These are phyloP conservation scores for Quercus rubra DNA, from an alignment of 306 rosid genomes.

Conservation along the genomic window DNA sequence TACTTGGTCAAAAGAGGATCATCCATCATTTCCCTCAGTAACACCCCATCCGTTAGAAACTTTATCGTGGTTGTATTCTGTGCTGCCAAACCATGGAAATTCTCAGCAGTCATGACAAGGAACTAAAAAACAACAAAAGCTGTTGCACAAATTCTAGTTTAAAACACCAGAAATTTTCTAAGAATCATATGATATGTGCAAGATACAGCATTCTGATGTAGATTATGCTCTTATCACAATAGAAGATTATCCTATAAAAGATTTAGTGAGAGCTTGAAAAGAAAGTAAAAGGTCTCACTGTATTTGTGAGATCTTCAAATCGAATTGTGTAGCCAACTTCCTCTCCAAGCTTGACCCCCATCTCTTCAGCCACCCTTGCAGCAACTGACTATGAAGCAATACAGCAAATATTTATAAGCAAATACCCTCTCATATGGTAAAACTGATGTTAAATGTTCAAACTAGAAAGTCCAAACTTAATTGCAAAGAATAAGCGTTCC, in stretches of 20 bases:
- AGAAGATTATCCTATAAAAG: background rate
- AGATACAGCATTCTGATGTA: background rate
- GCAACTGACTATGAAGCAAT: slow-evolving; percentile 62
- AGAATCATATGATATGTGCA: background rate
- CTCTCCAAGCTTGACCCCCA: slow-evolving; percentile 87
- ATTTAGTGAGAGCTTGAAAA: background rate
- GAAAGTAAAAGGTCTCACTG: slow-evolving; percentile 36
- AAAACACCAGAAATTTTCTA: background rate
- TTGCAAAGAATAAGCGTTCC: background rate
- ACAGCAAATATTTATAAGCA: background rate
- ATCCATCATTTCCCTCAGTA: slow-evolving; percentile 94
- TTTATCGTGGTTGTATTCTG: slow-evolving; percentile 77
- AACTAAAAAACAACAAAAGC: background rate
- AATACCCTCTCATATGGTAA: background rate
- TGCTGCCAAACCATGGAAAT: slow-evolving; percentile 56
- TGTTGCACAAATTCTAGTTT: background rate
- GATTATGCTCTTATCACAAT: background rate
- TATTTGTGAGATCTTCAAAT: slow-evolving; percentile 82
- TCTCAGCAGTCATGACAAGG: slow-evolving; percentile 13
- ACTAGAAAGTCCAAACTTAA: background rate
- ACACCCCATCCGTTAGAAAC: slow-evolving; percentile 89
- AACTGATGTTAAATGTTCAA: background rate
- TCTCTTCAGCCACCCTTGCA: slow-evolving; percentile 88
- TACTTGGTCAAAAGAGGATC: slow-evolving; percentile 97
- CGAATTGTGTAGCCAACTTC: slow-evolving; percentile 95